phyloP scores from a whole-genome alignment of 139 green algal species.

The Micractinium conductrix region DNA sequence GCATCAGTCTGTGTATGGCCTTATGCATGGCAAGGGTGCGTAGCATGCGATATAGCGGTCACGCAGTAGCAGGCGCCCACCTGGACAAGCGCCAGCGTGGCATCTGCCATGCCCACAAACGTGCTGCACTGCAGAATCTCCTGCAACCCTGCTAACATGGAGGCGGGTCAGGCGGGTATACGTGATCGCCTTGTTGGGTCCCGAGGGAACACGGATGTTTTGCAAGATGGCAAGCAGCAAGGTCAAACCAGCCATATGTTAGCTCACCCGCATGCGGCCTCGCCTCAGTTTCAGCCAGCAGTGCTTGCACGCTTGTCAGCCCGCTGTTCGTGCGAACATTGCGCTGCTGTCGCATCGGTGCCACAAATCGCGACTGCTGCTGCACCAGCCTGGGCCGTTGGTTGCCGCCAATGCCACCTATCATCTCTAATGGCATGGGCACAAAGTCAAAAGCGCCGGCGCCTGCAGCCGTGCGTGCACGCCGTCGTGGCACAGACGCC shows the following conservation, averaged over 20 bases:
- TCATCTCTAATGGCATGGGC: conserved; percentile 46
- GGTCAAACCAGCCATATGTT: neutral
- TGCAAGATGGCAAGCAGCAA: neutral
- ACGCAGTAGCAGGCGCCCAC: too few species aligned
- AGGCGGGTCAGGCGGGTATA: neutral
- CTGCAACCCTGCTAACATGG: conserved; percentile 59
- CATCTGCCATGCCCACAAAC: conserved; percentile 87
- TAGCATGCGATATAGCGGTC: too few species aligned
- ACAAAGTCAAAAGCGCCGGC: conserved; percentile 22
- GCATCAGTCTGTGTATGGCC: too few species aligned
- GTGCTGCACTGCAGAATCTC: conserved; percentile 72
- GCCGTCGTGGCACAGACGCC: neutral
- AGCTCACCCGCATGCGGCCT: neutral
- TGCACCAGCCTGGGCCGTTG: neutral
- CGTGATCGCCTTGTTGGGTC: neutral
- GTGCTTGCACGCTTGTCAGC: conserved; percentile 44
- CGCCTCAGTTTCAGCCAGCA: conserved; percentile 63
- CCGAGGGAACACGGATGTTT: too few species aligned
- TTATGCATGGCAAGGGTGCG: neutral
- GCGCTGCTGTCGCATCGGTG: conserved; percentile 6
- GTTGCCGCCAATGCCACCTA: neutral
- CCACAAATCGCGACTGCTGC: neutral
- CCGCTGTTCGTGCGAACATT: neutral
- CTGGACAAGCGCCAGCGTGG: conserved; percentile 65
- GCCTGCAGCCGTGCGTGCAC: neutral